Base-by-base conservation (phyloP, 192 early-diverging fungal species). In the Mycoemilia scoparia region DNA sequence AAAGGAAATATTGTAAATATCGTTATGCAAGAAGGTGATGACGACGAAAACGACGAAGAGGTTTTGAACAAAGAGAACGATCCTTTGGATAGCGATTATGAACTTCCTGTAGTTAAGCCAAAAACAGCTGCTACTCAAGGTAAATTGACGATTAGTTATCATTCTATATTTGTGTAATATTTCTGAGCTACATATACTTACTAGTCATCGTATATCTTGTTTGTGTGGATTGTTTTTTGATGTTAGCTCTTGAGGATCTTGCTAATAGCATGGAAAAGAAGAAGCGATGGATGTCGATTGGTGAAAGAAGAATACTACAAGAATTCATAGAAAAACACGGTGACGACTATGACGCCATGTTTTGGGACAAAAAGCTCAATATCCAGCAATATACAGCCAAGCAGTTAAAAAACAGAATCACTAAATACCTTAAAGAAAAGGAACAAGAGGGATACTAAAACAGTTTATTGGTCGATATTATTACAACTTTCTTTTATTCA, bases 291-390 rank as follows among this genome's bases (percentile, higher is more conserved):
- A 54, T 71, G 37, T 66, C 71, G 2, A 51, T 61, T 7, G 64
- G 66, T n/a, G 71, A 77, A 42, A 33, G 60, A 20, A 54, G 46
- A 5, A 73, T 57, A 59, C 39, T 76, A 2, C 63, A 70, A 28
- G 43, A 58, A 14, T 43, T 76, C 52, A 56, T 80, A 11, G 65
- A 67, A n/a, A 74, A 70, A 49, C 75, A 83, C 31, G 77, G 75
- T 0, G 57, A 73, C 26, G 61, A 83, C 34, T 83, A 80, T 39
- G 49, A 73, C 8, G 74, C 73, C 26, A 83, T 83, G 79, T 77
- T 78, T 39, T 68, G 76, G 73, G 79, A 83, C 34, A 67, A 67
- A 27, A 53, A 69, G 26, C 51, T 83, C 35, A 83, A 83, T 41
- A 49, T 45, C 15, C 68, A 77, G 45, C 79, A 83, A 40, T 65